Base-by-base conservation (phyloP, 371 early-diverging fungal genomes). In the Entomophthora muscae region DNA sequence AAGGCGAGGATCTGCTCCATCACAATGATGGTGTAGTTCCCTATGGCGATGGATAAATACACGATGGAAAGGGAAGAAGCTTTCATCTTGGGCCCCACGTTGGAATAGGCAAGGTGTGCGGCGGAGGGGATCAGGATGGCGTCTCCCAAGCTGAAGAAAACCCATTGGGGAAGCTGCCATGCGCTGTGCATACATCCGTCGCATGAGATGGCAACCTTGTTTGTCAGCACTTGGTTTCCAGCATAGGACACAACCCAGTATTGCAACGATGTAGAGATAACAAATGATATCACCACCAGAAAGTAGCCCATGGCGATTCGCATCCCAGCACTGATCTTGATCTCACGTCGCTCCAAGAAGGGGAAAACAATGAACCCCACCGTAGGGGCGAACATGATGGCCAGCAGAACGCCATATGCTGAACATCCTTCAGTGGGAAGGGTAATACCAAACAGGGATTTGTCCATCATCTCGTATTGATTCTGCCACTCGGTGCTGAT, bases 101-200 rank as follows among this genome's bases (percentile, higher is more conserved):
- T 7, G n/a, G 51, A 12, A 51, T 51, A 51, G 51, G 51, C 51
- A 51, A 51, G n/a, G 10, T 51, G 51, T 12, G n/a, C 51, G 10
- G 51, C 51, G 51, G 51, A 12, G n/a, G n/a, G 12, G 51, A 7
- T 12, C 7, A 82, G 70, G 27, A 86, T 53, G 52, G 78, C 70
- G 68, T 86, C 89, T 51, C 79, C 84, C 53, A 75, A 65, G n/a
- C 85, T 76, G 26, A 86, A 64, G 61, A 85, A 2, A 67, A 84
- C 68, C 73, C 82, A 84, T 59, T 81, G 83, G 60, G 83, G 75
- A 33, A 83, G n/a, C 69, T 82, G 81, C 73, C 51, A 73, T 63
- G 76, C 68, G 52, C 65, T 72, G 42, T 73, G 66, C 53, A 68
- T 55, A 65, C 73, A 74, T 56, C 55, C 51, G 31, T 28, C 27